Evolutionary conservation across 2,329 filamentous ascomycete genomes (phyloP).

Genomic region (Teratosphaeria destructans): DNA sequence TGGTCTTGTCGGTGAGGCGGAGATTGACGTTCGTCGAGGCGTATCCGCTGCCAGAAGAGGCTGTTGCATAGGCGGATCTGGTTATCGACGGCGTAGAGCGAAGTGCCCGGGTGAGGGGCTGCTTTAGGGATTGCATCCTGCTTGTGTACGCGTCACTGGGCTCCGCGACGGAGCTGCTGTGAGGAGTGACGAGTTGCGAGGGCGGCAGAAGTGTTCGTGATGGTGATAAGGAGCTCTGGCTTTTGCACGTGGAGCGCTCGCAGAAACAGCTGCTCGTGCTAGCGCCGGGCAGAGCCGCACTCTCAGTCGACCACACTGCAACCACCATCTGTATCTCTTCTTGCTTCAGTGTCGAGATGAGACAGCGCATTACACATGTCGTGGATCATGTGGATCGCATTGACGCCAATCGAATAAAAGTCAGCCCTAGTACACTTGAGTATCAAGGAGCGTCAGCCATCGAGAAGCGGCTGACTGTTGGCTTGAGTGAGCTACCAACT

Average conservation of each 20-base stretch:
- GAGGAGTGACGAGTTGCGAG: background rate
- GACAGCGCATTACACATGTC: slow-evolving; percentile 65
- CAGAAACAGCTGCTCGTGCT: background rate
- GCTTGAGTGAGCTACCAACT: slow-evolving; percentile 60
- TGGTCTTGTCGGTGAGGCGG: slow-evolving; percentile 84
- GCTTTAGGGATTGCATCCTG: slow-evolving; percentile 4
- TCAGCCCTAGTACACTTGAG: slow-evolving; percentile 44
- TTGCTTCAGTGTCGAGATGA: slow-evolving; percentile 41
- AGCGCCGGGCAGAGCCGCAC: background rate
- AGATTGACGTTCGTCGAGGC: slow-evolving; percentile 51
- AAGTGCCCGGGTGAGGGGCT: slow-evolving; percentile 60
- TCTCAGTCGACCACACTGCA: background rate
- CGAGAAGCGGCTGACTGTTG: slow-evolving; percentile 69
- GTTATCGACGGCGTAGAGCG: slow-evolving; percentile 45
- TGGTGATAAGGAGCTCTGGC: background rate
- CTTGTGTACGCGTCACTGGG: background rate
- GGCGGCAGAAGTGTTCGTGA: background rate
- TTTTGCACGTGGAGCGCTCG: no score
- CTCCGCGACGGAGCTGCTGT: background rate
- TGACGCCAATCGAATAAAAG: slow-evolving; percentile 53
- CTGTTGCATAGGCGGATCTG: slow-evolving; percentile 65
- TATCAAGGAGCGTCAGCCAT: slow-evolving; percentile 55
- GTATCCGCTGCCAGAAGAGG: slow-evolving; percentile 33
- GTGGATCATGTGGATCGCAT: slow-evolving; percentile 46
- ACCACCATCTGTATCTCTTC: background rate